These are phyloP conservation scores for Amanita rimosa DNA, from an alignment of 768 basidiomycete genomes.

Conservation along the genomic window DNA sequence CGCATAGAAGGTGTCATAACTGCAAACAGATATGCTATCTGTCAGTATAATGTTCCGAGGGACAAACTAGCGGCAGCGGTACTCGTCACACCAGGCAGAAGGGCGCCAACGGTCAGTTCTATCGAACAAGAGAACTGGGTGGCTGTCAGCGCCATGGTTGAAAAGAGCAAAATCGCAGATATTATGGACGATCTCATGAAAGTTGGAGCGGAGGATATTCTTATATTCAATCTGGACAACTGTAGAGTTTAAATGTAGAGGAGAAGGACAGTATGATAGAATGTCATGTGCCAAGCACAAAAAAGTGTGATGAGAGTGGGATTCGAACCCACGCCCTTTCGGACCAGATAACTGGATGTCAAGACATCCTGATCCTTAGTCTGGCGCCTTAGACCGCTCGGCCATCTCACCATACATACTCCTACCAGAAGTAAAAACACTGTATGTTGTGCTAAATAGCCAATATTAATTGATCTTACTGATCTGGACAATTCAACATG, in stretches of 20 bases:
- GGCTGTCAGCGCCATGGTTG: slow-evolving; percentile 87
- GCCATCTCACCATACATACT: slow-evolving; percentile 43
- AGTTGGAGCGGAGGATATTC: slow-evolving; percentile 82
- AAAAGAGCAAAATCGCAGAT: slow-evolving; percentile 65
- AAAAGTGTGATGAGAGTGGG: slow-evolving; percentile 37
- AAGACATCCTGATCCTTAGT: slow-evolving; percentile 32
- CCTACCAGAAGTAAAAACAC: too few relatives aligned
- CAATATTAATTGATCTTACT: neutral
- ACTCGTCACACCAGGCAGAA: slow-evolving; percentile 74
- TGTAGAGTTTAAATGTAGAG: slow-evolving; percentile 61
- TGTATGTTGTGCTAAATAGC: too few relatives aligned
- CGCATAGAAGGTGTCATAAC: slow-evolving; percentile 92
- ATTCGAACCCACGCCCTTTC: slow-evolving; percentile 46
- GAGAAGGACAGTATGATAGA: too few relatives aligned
- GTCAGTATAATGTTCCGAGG: slow-evolving; percentile 86
- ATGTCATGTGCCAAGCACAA: too few relatives aligned
- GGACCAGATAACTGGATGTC: neutral
- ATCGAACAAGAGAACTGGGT: slow-evolving; percentile 84
- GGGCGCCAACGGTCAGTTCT: slow-evolving; percentile 80
- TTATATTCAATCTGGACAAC: slow-evolving; percentile 86
- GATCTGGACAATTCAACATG: neutral
- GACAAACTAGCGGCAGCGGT: slow-evolving; percentile 50
- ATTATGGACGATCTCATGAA: slow-evolving; percentile 83
- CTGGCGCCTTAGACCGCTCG: slow-evolving; percentile 73
- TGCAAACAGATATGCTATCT: slow-evolving; percentile 75